phyloP scores from a whole-genome alignment of 306 rosid genomes.

The Citrullus amarus region DNA sequence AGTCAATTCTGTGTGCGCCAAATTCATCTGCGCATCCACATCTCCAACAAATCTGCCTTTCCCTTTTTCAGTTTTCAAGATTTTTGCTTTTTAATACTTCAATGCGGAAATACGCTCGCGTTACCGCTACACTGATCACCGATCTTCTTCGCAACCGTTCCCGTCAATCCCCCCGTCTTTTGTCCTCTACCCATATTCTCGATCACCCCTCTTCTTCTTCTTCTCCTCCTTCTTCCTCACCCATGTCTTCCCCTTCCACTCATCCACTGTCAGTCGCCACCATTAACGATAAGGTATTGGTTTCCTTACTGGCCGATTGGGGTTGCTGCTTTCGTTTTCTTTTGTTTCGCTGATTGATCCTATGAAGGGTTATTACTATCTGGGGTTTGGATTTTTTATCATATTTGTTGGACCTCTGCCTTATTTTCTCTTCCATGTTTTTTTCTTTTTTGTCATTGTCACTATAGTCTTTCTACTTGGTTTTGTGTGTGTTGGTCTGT shows the following conservation, averaged over 20 bases:
- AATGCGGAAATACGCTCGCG: constrained; percentile 71
- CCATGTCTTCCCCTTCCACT: constrained; percentile 33
- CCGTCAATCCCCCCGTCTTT: constrained; percentile 22
- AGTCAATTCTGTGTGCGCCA: constrained; percentile 1
- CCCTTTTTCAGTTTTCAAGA: not conserved
- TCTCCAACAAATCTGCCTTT: not conserved
- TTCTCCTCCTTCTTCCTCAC: constrained; percentile 13
- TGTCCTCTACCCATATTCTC: constrained; percentile 19
- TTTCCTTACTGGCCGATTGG: not conserved
- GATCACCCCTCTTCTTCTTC: constrained; percentile 17
- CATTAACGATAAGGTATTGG: constrained; percentile 60
- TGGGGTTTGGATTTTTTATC: not conserved
- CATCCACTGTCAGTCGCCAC: constrained; percentile 35
- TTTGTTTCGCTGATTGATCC: not conserved
- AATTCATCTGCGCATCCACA: not conserved
- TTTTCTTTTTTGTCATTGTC: not conserved
- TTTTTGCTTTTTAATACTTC: not conserved
- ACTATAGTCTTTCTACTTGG: not conserved
- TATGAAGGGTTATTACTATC: not conserved
- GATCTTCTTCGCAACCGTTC: constrained; percentile 31
- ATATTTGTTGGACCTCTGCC: too few species aligned
- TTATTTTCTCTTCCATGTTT: not conserved
- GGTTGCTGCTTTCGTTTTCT: not conserved
- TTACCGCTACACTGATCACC: constrained; percentile 11
- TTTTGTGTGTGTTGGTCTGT: not conserved